Base-by-base conservation (phyloP, 2,329 filamentous ascomycete genomes). In the Truncatella angustata region DNA sequence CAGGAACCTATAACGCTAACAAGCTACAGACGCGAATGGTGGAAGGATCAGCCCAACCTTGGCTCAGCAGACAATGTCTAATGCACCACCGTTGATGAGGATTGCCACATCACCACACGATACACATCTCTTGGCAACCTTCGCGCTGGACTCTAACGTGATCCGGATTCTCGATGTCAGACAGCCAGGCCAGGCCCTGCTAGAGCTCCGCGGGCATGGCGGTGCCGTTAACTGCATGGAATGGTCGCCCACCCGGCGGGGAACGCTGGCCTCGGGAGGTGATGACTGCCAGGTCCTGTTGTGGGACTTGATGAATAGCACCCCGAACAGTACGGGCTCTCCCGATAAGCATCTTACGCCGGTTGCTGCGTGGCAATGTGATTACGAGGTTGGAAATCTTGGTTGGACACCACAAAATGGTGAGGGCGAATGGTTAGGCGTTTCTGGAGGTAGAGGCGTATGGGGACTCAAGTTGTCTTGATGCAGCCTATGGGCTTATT, bases 81-180 rank as follows among this genome's bases (percentile, higher is more conserved):
- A 87, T 68, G 86, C 88, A 16, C 88, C 88, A 4, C 90, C 91
- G 1, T 76, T 96, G 35, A 76, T 96, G 52, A 84, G 90, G 51
- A 77, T 96, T 26, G 90, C 91, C 39, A 94, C 93, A 11, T 97
- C 93, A 1, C 94, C 94, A 1, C 93, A 97, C 64, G 94, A 99
- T 69, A 88, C 91, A 5, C 92, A 99, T 67, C 84, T 99, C 30
- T 83, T 99, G 32, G 93, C 93, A n/a, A 99, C 94, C 0, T 97
- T 99, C 69, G 93, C 94, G 16, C 87, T 91, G 65, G 94, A 97
- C 67, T 96, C 90, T 4, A 92, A 87, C 62, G 77, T 96, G 30
- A 92, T 99, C 66, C 90, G 94, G 44, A 96, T 99, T 50, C 84
- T 99, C 26, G 94, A 99, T 64, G 93, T 97, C 3, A 87, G 94